Evolutionary conservation across 768 basidiomycete species (phyloP).

Genomic region (Tulasnella sp.): DNA sequence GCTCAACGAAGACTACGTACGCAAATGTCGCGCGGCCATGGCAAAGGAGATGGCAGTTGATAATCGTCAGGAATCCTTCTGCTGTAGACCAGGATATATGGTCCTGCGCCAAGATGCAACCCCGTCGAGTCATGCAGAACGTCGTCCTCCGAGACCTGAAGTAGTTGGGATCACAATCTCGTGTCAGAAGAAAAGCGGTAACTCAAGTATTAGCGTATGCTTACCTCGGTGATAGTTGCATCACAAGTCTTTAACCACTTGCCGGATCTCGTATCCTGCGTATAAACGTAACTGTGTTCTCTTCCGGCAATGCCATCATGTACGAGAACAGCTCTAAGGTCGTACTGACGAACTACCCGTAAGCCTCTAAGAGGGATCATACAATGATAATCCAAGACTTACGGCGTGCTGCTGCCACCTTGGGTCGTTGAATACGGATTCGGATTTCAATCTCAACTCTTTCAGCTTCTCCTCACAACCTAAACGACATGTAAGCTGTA

Average conservation of each 20-base stretch:
- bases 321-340: slow-evolving; percentile 62
- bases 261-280: slow-evolving; percentile 40
- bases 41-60: background rate
- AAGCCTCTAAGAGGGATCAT: background rate
- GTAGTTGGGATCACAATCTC: background rate
- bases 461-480: slow-evolving; percentile 32
- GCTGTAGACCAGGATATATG: slow-evolving; percentile 64
- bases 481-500: slow-evolving; percentile 34
- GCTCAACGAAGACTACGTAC: background rate
- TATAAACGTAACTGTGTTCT: slow-evolving; percentile 66
- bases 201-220: slow-evolving; percentile 3
- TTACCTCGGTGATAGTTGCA: slow-evolving; percentile 50
- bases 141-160: slow-evolving; percentile 53
- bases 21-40: background rate
- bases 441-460: slow-evolving; percentile 33
- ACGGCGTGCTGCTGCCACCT: slow-evolving; percentile 53
- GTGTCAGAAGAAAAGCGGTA: background rate
- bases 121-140: slow-evolving; percentile 59
- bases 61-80: slow-evolving; percentile 22
- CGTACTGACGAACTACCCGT: slow-evolving; percentile 40
- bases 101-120: slow-evolving; percentile 61
- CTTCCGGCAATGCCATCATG: slow-evolving; percentile 69
- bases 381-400: slow-evolving; percentile 18
- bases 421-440: slow-evolving; percentile 43
- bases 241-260: slow-evolving; percentile 77